A percentile compares a stretch with the other conserved stretches of the same genome.
Conservation (phyloP, 1,139 yeast species). For the Nadsonia starkeyi-henricii region DNA sequence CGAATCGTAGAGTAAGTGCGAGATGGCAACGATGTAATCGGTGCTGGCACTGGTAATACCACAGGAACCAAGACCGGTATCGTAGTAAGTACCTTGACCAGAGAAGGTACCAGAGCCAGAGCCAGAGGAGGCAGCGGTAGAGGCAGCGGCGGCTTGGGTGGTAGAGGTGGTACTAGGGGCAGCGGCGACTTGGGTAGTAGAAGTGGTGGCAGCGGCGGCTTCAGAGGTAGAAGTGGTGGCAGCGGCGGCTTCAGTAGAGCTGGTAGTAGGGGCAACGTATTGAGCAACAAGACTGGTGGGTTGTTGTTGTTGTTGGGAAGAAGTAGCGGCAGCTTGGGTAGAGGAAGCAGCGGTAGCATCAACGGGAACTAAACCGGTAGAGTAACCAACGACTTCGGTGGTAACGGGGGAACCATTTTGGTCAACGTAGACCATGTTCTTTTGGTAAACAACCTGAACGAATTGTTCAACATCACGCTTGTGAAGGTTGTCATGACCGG, state of each 20-base stretch:
- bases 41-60: slow-evolving; percentile 34
- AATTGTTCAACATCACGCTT: slow-evolving; percentile 6
- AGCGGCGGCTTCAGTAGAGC: slow-evolving; percentile 7
- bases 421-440: slow-evolving; percentile 24
- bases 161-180: slow-evolving; percentile 15
- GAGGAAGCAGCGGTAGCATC: slow-evolving; percentile 8
- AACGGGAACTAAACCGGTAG: slow-evolving; percentile 10
- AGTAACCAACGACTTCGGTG: slow-evolving; percentile 18
- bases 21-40: slow-evolving; percentile 35
- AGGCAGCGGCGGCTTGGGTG: slow-evolving; percentile 14
- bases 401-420: slow-evolving; percentile 20
- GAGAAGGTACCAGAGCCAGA: slow-evolving; percentile 22
- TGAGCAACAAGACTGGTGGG: slow-evolving; percentile 8
- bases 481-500: slow-evolving; percentile 5
- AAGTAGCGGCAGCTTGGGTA: slow-evolving; percentile 9
- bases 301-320: slow-evolving; percentile 6
- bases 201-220: slow-evolving; percentile 7
- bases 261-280: slow-evolving; percentile 5
- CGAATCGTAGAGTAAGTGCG: slow-evolving; percentile 12
- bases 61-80: slow-evolving; percentile 49
- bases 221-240: slow-evolving; percentile 7
- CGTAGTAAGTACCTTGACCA: slow-evolving; percentile 51
- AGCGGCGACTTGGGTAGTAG: slow-evolving; percentile 6
- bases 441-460: slow-evolving; percentile 21
- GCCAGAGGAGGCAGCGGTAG: slow-evolving; percentile 11